phyloP scores from a whole-genome alignment of 2,329 filamentous ascomycete genomes.

The Cadophora sp. region DNA sequence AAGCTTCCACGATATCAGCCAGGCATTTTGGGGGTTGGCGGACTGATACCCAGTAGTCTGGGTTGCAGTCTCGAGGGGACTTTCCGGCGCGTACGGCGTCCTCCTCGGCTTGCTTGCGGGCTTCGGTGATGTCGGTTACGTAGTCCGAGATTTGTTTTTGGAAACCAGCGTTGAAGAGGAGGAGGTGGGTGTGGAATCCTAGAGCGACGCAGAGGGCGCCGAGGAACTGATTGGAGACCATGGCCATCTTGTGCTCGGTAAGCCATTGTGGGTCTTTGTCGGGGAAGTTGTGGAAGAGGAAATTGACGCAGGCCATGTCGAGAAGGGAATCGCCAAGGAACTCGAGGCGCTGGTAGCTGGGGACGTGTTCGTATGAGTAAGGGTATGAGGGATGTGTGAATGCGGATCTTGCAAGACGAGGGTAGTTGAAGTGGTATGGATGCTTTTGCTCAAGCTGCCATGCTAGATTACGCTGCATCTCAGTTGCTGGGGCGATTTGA shows the following conservation, averaged over 20 bases:
- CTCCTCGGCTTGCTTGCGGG: constrained; percentile 50
- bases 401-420: constrained; percentile 79
- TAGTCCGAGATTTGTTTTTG: constrained; percentile 59
- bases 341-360: constrained; percentile 88
- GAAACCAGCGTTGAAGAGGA: constrained; percentile 56
- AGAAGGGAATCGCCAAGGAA: constrained; percentile 90
- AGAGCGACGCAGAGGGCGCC: constrained; percentile 81
- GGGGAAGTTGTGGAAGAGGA: constrained; percentile 79
- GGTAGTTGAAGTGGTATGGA: constrained; percentile 73
- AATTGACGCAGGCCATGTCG: constrained; percentile 84
- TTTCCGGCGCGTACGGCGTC: constrained; percentile 47
- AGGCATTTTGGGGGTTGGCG: constrained; percentile 75
- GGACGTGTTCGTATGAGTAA: constrained; percentile 76
- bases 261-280: constrained; percentile 92
- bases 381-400: constrained; percentile 90
- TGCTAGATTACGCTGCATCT: constrained; percentile 72
- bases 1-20: constrained; percentile 88
- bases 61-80: constrained; percentile 51
- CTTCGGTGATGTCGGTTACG: constrained; percentile 63
- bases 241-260: constrained; percentile 99
- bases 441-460: constrained; percentile 64
- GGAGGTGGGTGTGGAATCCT: constrained; percentile 77
- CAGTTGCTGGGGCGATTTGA: constrained; percentile 67
- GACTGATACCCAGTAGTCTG: constrained; percentile 73
- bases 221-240: constrained; percentile 96